phyloP scores from a whole-genome alignment of 768 basidiomycete genomes.

The Postia placenta region DNA sequence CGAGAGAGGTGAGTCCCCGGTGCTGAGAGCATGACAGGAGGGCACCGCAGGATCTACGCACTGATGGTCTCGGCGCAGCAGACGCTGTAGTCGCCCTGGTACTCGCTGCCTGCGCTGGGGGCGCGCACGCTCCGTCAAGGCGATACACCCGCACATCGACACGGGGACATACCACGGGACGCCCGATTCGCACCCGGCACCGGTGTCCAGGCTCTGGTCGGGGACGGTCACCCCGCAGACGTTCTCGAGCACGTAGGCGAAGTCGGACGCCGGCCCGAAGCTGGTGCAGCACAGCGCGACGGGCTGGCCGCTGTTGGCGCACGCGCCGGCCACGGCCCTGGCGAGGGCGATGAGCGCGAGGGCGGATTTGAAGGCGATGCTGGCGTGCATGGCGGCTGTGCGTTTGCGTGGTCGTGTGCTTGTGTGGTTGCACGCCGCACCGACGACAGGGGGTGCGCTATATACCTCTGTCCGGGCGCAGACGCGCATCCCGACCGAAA shows the following conservation, averaged over 20 bases:
- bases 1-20: too few species aligned
- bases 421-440: background rate
- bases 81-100: too few species aligned
- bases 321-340: background rate
- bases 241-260: conserved; percentile 1
- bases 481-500: too few species aligned
- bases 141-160: too few species aligned
- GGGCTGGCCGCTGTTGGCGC: background rate
- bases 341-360: background rate
- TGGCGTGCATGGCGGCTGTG: background rate
- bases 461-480: background rate
- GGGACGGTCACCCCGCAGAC: background rate
- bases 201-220: conserved; percentile 1
- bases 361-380: background rate
- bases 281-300: background rate
- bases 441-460: too few species aligned
- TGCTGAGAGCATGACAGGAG: too few species aligned
- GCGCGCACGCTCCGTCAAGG: too few species aligned
- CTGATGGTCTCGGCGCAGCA: too few species aligned
- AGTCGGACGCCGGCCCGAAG: background rate
- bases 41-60: too few species aligned
- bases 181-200: background rate
- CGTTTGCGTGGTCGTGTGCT: background rate
- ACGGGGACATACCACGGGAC: background rate
- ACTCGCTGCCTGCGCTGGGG: too few species aligned